Base-by-base conservation (phyloP, 208 protist species). In the Porcisia deanei region DNA sequence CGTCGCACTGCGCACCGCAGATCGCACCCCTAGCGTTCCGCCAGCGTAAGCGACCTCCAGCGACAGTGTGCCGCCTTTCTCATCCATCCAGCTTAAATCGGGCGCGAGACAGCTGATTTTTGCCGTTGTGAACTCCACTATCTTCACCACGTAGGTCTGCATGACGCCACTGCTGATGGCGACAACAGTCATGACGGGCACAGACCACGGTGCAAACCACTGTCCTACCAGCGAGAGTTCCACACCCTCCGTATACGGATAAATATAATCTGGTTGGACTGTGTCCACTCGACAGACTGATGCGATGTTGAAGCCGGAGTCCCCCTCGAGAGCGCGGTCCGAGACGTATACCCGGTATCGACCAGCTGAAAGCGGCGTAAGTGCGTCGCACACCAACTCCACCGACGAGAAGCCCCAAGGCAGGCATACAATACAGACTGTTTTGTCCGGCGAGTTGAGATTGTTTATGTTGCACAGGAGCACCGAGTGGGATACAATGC, bases 171-270 rank as follows among this genome's bases (percentile, higher is more conserved):
- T 58, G 16, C 60, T 60, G 34, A 4, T 68, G 2, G 75, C 75
- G 22, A 79, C 75, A 16, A 79, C 14, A 58, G 65, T 12, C 59
- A 78, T 71, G 60, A 37, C 52, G 22, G 39, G 43, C 47, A 47
- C 41, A 25, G 60, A 6, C 10, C 34, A 49, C 3, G 18, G 14
- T 18, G 58, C 58, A 39, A 86, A 86, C 72, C 68, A 72, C 52
- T 12, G 39, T 1, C 83, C 83, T 0, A 25, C n/a, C 14, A 86
- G 39, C 1, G 66, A 70, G 52, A 88, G 47, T 41, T 22, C n/a
- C 25, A 81, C 80, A 16, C 55, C 65, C 4, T 72, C 85, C 6
- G 75, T 45, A 73, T 84, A 82, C 34, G 79, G 75, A 70, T 88
- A 88, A 18, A 83, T 53, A 16, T 74, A 74, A 0, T 55, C 37